Evolutionary conservation across 441 rosid genomes (phyloP), one percentile per base, ranked within the genome.

Genomic region (Bocquillonia castaneifolia): DNA sequence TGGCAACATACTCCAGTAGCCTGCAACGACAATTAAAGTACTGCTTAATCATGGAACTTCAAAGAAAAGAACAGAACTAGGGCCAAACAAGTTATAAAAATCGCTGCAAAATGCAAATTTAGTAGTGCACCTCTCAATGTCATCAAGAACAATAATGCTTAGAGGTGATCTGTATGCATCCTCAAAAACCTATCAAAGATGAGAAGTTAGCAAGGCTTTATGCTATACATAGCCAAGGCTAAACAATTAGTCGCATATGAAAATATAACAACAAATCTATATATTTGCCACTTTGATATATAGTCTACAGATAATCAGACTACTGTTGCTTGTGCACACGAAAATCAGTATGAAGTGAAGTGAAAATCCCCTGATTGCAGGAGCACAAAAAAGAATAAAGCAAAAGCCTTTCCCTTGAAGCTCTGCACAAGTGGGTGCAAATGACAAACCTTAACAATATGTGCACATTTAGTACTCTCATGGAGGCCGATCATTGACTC

Each of bases 131-230:
- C 99, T 92, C 82, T 94, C 99, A 56, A 94, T 81, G 82, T 88
- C 99, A 50, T 94, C 98, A 66, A 94, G 99, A 76, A 94, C 74
- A 74, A 94, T 88, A 70, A 94, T 86, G 81, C 99, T 94, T 81
- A 90, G 78, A 7, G 98, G 99, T 56, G 98, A 94, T 81, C 85
- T 94, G 80, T 92, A 94, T 10, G 99, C 99, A 77, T 94, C 99
- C 82, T 94, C 99, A 62, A 94, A 94, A 31, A 92, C 96, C 99
- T 93, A 70, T 48, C 45, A 69, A 58, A 72, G 29, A 28, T 23
- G 32, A 18, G 23, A 77, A 25, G 63, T 59, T 57, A 65, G 59
- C 37, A 51, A 68, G 29, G 25, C 52, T 59, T 60, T 40, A 31
- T 20, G 28, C 47, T 62, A 59, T 10, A 26, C 5, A 37, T 1